Percentiles rank a stretch among this genome's conserved stretches.
Conservation (phyloP, 139 green algal species). For the Volvox africanus region DNA sequence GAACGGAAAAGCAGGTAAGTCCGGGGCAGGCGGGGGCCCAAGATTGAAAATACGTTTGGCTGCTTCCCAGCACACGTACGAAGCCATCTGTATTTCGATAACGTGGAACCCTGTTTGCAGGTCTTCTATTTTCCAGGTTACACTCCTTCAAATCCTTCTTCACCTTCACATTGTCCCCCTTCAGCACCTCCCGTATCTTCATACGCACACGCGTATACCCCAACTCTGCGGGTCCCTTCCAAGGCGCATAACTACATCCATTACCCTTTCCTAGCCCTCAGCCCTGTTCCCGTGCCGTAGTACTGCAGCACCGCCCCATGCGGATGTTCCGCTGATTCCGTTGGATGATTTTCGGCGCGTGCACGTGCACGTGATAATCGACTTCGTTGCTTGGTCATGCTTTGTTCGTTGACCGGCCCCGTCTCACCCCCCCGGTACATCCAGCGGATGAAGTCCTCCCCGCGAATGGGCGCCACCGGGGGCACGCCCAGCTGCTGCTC, state of each 20-base stretch:
- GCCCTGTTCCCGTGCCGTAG: too few species aligned
- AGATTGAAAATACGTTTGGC: not conserved
- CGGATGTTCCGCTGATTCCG: not conserved
- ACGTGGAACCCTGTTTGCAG: not conserved
- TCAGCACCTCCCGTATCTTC: too few species aligned
- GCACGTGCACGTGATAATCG: not conserved
- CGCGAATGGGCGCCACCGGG: conserved; percentile 41
- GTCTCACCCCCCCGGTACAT: conserved; percentile 28
- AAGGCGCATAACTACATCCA: not conserved
- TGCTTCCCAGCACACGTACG: not conserved
- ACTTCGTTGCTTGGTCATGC: not conserved
- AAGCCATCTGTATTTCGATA: not conserved
- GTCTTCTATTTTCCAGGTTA: not conserved
- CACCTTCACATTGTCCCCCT: too few species aligned
- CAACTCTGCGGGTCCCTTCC: too few species aligned
- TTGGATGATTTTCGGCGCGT: not conserved
- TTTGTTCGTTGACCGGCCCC: not conserved
- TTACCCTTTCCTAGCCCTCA: not conserved
- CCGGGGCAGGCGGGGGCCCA: not conserved
- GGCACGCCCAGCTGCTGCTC: conserved; percentile 40
- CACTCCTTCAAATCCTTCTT: too few species aligned
- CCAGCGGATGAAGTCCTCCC: conserved; percentile 43
- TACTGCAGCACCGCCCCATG: not conserved
- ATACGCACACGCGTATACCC: too few species aligned
- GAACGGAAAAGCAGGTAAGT: not conserved